These are phyloP conservation scores for Whalleya microplaca DNA, from an alignment of 2,329 filamentous ascomycete species.

Conservation along the genomic window DNA sequence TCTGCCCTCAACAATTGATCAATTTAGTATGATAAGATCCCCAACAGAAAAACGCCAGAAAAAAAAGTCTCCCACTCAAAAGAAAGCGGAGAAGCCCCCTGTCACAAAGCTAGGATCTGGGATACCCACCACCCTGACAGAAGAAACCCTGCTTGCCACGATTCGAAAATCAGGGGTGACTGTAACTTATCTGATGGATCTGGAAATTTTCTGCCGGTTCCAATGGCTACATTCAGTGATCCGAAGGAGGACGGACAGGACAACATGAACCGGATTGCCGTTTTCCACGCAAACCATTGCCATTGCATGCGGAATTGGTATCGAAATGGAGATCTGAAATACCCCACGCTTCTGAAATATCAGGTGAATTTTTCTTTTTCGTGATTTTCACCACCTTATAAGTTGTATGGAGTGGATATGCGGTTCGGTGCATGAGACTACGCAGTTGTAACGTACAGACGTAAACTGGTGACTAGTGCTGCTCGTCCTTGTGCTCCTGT, in stretches of 20 bases:
- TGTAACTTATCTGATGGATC: slow-evolving; percentile 3
- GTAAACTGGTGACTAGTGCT: too few species aligned
- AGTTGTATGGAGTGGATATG: too few species aligned
- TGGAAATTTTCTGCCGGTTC: not conserved
- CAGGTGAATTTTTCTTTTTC: not conserved
- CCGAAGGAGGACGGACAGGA: not conserved
- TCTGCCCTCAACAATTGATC: slow-evolving; percentile 29
- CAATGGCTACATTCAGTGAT: not conserved
- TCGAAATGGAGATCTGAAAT: not conserved
- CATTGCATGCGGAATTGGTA: too few species aligned
- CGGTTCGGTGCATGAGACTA: too few species aligned
- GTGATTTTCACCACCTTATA: too few species aligned
- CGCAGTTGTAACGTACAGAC: too few species aligned
- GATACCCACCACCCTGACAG: slow-evolving; percentile 9
- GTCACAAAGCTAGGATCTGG: not conserved
- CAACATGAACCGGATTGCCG: not conserved
- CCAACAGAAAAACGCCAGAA: slow-evolving; percentile 24
- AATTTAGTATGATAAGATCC: slow-evolving; percentile 25
- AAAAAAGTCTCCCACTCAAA: not conserved
- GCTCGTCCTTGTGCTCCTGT: not conserved
- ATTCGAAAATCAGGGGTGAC: slow-evolving; percentile 16
- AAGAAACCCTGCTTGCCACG: slow-evolving; percentile 10
- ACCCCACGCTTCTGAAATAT: not conserved
- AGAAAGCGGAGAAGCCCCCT: slow-evolving; percentile 15
- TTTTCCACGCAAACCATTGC: not conserved